phyloP scores from a whole-genome alignment of 768 basidiomycete genomes.

The Boletus speciosus region DNA sequence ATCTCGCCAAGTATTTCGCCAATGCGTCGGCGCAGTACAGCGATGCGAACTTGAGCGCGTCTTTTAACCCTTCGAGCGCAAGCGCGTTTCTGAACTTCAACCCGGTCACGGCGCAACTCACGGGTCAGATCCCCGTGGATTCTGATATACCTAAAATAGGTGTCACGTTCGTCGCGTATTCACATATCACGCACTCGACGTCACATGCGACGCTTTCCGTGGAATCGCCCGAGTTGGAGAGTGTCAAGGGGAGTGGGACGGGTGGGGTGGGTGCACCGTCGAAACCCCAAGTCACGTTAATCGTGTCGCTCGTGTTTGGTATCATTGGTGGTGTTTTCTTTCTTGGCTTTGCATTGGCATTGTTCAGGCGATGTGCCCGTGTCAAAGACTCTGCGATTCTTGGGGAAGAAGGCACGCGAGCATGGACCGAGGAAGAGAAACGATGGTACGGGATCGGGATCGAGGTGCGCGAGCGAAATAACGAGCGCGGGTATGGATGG shows the following conservation, averaged over 20 bases:
- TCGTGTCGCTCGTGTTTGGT: conserved; percentile 60
- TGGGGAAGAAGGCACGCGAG: conserved; percentile 55
- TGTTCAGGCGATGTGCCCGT: conserved; percentile 51
- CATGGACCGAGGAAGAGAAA: conserved; percentile 62
- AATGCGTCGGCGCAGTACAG: conserved; percentile 38
- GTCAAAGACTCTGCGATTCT: conserved; percentile 59
- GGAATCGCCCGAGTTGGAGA: conserved; percentile 38
- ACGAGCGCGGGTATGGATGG: conserved; percentile 31
- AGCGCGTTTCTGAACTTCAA: conserved; percentile 55
- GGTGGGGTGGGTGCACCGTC: conserved; percentile 41
- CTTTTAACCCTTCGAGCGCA: conserved; percentile 50
- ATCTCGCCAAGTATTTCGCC: conserved; percentile 54
- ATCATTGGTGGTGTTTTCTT: conserved; percentile 55
- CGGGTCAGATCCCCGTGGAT: conserved; percentile 53
- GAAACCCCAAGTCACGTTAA: conserved; percentile 51
- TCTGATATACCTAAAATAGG: conserved; percentile 41
- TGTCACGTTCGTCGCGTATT: conserved; percentile 67
- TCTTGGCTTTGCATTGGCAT: conserved; percentile 53
- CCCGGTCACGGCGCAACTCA: conserved; percentile 39
- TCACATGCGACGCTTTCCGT: conserved; percentile 62
- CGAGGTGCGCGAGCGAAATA: conserved; percentile 14
- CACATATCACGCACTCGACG: conserved; percentile 60
- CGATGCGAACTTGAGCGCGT: conserved; percentile 52
- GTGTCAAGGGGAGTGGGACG: conserved; percentile 32
- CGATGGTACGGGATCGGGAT: conserved; percentile 62